Percentiles rank a stretch among this genome's conserved stretches.
phyloP scores from a whole-genome alignment of 1,284 basidiomycete genomes.

The Austropuccinia psidii region DNA sequence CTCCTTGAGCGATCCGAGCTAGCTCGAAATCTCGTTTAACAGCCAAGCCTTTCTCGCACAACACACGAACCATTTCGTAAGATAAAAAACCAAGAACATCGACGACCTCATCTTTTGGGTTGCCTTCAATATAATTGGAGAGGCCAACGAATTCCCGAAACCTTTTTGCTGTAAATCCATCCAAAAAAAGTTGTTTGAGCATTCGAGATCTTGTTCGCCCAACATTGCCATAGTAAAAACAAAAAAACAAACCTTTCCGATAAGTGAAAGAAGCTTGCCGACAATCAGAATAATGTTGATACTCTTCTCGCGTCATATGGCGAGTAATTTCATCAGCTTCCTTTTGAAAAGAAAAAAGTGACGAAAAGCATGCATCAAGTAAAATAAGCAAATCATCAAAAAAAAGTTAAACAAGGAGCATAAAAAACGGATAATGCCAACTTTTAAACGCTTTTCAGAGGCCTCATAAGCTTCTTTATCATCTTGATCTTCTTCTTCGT shows the following conservation, averaged over 20 bases:
- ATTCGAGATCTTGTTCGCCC: not conserved
- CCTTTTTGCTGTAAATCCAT: slow-evolving; percentile 62
- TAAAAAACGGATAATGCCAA: slow-evolving; percentile 48
- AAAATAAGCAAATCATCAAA: not conserved
- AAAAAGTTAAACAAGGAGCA: not conserved
- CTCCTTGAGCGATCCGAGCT: slow-evolving; percentile 19
- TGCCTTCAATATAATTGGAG: slow-evolving; percentile 76
- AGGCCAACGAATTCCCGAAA: slow-evolving; percentile 94
- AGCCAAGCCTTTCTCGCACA: slow-evolving; percentile 75
- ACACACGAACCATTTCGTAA: slow-evolving; percentile 90
- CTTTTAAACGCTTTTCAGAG: slow-evolving; percentile 71
- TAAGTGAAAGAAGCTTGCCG: slow-evolving; percentile 95
- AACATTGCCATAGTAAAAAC: not conserved
- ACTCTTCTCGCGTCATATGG: slow-evolving; percentile 93
- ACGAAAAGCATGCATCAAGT: slow-evolving; percentile 8
- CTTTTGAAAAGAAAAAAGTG: slow-evolving; percentile 47
- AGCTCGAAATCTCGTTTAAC: slow-evolving; percentile 56
- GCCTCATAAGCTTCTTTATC: slow-evolving; percentile 94
- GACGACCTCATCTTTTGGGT: slow-evolving; percentile 87
- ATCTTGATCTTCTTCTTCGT: slow-evolving; percentile 84
- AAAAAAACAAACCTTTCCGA: slow-evolving; percentile 63
- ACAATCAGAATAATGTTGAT: slow-evolving; percentile 95
- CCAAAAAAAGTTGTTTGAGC: not conserved
- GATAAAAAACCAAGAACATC: slow-evolving; percentile 95
- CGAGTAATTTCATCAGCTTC: slow-evolving; percentile 92